A percentile compares a stretch with the other conserved stretches of the same genome.
These are phyloP conservation scores for Cyamopsis tetragonoloba DNA, from an alignment of 306 rosid species.

Conservation along the genomic window DNA sequence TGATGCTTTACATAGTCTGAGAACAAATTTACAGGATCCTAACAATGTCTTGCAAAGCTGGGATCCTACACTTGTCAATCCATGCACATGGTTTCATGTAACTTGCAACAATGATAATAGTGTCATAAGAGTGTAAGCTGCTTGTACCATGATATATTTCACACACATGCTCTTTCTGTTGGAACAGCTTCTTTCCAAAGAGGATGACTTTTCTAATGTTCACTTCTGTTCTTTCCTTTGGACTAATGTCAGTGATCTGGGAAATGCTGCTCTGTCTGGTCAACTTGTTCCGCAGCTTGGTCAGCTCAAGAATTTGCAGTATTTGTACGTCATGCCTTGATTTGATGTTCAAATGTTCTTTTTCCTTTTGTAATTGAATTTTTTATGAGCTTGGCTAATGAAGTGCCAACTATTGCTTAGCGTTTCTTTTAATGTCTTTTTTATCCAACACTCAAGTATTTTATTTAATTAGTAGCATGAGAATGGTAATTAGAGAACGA, in stretches of 20 bases:
- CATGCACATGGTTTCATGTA: conserved; percentile 99
- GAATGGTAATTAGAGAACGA: neutral
- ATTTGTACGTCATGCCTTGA: conserved; percentile 62
- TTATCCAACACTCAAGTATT: neutral
- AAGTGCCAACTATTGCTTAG: neutral
- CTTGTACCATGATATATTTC: conserved; percentile 21
- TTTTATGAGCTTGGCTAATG: neutral
- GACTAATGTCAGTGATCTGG: conserved; percentile 70
- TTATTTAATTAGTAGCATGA: neutral
- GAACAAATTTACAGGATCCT: conserved; percentile 87
- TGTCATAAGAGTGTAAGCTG: conserved; percentile 90
- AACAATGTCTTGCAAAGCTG: conserved; percentile 97
- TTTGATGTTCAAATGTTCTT: conserved; percentile 11
- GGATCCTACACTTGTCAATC: conserved; percentile 99
- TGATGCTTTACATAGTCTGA: conserved; percentile 89
- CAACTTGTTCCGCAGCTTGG: conserved; percentile 95
- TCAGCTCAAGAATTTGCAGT: conserved; percentile 91
- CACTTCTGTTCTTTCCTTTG: conserved; percentile 15
- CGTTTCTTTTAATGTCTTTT: neutral
- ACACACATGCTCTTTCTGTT: conserved; percentile 3
- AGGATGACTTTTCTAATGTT: conserved; percentile 23
- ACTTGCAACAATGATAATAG: conserved; percentile 98
- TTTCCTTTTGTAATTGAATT: neutral
- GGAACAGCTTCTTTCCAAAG: neutral
- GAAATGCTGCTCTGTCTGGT: conserved; percentile 97